Conservation (phyloP, 352 stramenopile species). For the Phytophthora sojae region DNA sequence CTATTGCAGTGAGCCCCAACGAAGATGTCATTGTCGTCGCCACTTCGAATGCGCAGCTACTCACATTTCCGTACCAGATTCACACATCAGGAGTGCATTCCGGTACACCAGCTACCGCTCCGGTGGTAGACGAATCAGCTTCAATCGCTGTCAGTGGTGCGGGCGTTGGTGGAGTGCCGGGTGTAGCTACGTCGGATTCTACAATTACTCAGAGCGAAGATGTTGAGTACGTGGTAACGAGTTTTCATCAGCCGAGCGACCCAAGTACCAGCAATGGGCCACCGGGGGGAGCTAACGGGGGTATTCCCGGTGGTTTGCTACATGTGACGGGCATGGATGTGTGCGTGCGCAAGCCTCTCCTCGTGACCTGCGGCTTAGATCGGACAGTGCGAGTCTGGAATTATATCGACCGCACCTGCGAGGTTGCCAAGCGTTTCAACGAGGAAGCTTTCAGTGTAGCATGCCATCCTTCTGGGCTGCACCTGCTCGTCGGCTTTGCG, state of each 20-base stretch:
- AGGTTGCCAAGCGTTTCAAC: slow-evolving; percentile 89
- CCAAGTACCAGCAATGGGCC: slow-evolving; percentile 25
- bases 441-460: slow-evolving; percentile 91
- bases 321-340: slow-evolving; percentile 92
- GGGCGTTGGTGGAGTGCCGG: neutral
- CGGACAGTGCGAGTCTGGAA: slow-evolving; percentile 94
- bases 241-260: slow-evolving; percentile 79
- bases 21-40: slow-evolving; percentile 78
- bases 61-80: slow-evolving; percentile 80
- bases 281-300: slow-evolving; percentile 15
- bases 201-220: slow-evolving; percentile 60
- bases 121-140: slow-evolving; percentile 31
- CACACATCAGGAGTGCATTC: slow-evolving; percentile 36
- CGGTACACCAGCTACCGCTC: slow-evolving; percentile 9
- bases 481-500: slow-evolving; percentile 91
- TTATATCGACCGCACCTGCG: slow-evolving; percentile 89
- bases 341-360: slow-evolving; percentile 92
- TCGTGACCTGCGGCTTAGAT: slow-evolving; percentile 92
- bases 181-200: slow-evolving; percentile 5
- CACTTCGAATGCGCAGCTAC: slow-evolving; percentile 67
- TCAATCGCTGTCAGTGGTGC: slow-evolving; percentile 15
- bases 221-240: slow-evolving; percentile 72
- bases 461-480: slow-evolving; percentile 92
- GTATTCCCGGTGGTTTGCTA: slow-evolving; percentile 40
- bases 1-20: slow-evolving; percentile 77